Base-by-base conservation (phyloP, 495 filamentous ascomycete species). In the Viridothelium virens region DNA sequence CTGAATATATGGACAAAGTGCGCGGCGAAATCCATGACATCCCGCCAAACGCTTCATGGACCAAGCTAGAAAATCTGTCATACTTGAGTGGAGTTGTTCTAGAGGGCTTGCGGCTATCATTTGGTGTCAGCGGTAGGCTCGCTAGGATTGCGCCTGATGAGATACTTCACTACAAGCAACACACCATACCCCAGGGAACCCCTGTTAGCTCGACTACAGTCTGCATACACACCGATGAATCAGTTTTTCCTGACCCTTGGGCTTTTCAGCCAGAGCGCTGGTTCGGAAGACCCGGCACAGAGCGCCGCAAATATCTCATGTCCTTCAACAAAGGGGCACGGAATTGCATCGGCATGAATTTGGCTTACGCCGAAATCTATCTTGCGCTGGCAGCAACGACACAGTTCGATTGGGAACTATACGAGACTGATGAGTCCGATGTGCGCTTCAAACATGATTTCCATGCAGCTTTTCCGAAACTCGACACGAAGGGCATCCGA, bases 11-110 rank as follows among this genome's bases (percentile, higher is more conserved):
- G 37, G 31, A 16, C n/a, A 63, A 37, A 14, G 44, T 71, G 1
- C 72, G 70, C 16, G 50, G 38, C 37, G 73, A 70, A 37, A 63
- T 71, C 25, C 16, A 31, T 1, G 61, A 36, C 16, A 61, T 61
- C 5, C 14, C 38, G 18, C 48, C 48, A 9, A 25, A 53, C n/a
- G 48, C 48, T 53, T 68, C 76, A 4, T 81, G 77, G 77, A 65
- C 67, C 31, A 72, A 80, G 41, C 72, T 86, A 36, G 82, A 85
- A 66, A 66, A 77, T 38, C 70, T 85, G 36, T 80, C 83, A 0
- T 83, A 84, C 67, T 66, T 86, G 63, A 74, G 68, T 10, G 82
- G 72, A 7, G 75, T 79, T 0, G 73, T 85, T 14, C 68, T 74
- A 34, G 84, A 86, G 71, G 73, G 72, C 1, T 67, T 84, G 3